Evolutionary conservation across 352 stramenopile species (phyloP), one percentile per base, ranked within the genome.

Genomic region (Phytophthora brassicae): DNA sequence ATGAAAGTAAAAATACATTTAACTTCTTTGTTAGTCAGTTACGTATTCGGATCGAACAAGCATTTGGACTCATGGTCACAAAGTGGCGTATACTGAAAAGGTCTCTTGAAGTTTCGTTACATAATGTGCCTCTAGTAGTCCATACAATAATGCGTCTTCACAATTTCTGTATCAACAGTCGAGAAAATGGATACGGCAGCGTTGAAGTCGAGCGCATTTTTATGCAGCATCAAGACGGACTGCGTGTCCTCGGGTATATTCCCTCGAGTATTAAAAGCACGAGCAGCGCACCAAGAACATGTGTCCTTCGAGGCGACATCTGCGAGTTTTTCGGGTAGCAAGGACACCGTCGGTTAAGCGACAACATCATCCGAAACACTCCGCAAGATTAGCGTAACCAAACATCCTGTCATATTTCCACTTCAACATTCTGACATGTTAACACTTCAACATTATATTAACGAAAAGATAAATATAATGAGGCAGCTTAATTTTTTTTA

Each of bases 21-120:
- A 51, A 59, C 19, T 59, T 51, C 31, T 38, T 16, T 41, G n/a
- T 51, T 0, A 52, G 53, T 46, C 53, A 60, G 22, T 38, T 2
- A 12, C 12, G 53, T 16, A 60, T 60, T 17, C 17, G 53, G 2
- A 28, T 38, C 16, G 53, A 60, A 11, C 52, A 53, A 42, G 53
- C 31, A 0, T 60, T 60, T 33, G 50, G 50, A 14, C 17, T 58
- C 1, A 6, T 58, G 8, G 53, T 53, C 2, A 60, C 52, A 16
- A 60, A 53, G 29, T 52, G 42, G 53, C 23, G 53, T 43, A 53
- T 53, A 9, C 11, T 60, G 6, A 45, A 53, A 20, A 12, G 20
- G 2, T 19, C 26, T 6, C n/a, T 52, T 19, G 38, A 28, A 23
- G 50, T 48, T 4, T 2, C 23, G 6, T 12, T 38, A 2, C 6